These are phyloP conservation scores for Sugiyamaella japonica DNA, from an alignment of 1,139 yeast genomes.

Conservation along the genomic window DNA sequence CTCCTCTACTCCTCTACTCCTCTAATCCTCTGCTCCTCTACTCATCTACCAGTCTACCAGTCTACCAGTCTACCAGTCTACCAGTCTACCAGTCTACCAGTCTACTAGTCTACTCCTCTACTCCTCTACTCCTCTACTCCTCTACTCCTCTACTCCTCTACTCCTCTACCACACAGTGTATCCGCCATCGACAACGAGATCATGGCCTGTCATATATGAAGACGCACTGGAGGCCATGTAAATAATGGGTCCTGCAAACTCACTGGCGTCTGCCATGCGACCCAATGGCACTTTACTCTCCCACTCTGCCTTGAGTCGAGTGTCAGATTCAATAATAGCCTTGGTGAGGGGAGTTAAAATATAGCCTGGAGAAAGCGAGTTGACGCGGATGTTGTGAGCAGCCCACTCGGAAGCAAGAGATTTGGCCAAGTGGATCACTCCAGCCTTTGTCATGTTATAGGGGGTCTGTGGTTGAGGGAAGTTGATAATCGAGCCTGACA, in stretches of 20 bases:
- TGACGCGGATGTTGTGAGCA: constrained; percentile 70
- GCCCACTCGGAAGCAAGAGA: constrained; percentile 89
- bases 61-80: too few species aligned
- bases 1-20: too few species aligned
- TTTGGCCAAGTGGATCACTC: constrained; percentile 73
- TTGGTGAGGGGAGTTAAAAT: constrained; percentile 65
- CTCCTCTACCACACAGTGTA: constrained; percentile 60
- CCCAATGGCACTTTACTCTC: constrained; percentile 68
- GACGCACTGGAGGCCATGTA: constrained; percentile 73
- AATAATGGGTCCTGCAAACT: constrained; percentile 75
- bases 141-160: too few species aligned
- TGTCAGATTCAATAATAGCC: constrained; percentile 55
- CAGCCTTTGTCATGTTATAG: constrained; percentile 85
- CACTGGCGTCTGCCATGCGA: constrained; percentile 77
- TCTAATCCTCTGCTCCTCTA: too few species aligned
- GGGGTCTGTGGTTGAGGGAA: constrained; percentile 84
- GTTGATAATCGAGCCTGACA: constrained; percentile 83
- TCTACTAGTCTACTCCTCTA: too few species aligned
- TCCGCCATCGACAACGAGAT: constrained; percentile 81
- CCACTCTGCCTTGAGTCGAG: constrained; percentile 57
- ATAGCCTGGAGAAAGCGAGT: constrained; percentile 80
- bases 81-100: too few species aligned
- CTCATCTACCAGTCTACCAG: too few species aligned
- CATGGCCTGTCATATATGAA: constrained; percentile 81
- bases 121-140: too few species aligned